Evolutionary conservation across 2,329 filamentous ascomycete genomes (phyloP).

Genomic region (Phaeosphaeriaceae sp.): DNA sequence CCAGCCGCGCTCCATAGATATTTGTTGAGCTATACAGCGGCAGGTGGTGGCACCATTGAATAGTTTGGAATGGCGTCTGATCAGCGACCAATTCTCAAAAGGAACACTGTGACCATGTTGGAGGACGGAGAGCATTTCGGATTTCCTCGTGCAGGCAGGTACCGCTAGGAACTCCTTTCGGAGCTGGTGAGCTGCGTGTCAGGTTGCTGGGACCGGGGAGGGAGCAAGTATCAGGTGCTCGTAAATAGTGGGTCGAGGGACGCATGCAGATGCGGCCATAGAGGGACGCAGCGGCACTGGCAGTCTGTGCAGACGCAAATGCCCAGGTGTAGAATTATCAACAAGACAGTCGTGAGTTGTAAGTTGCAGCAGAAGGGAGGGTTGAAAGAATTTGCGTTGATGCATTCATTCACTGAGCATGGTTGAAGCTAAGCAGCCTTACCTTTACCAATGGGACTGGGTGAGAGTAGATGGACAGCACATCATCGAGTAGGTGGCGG

Average conservation of each 20-base stretch:
- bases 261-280: conserved; percentile 7
- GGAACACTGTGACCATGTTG: neutral
- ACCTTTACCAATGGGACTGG: neutral
- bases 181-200: conserved; percentile 4
- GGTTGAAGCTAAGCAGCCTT: neutral
- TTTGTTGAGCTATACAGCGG: conserved; percentile 22
- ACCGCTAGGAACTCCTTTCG: conserved; percentile 7
- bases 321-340: neutral
- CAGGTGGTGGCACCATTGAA: conserved; percentile 24
- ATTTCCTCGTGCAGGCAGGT: conserved; percentile 3
- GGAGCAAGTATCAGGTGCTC: conserved; percentile 4
- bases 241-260: conserved; percentile 3
- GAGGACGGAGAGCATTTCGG: neutral
- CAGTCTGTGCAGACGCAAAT: too few species aligned
- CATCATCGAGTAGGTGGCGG: conserved; percentile 9
- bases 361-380: too few species aligned
- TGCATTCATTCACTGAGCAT: too few species aligned
- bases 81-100: neutral
- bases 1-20: conserved; percentile 32
- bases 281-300: neutral
- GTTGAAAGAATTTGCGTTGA: too few species aligned
- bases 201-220: conserved; percentile 5
- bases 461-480: conserved; percentile 2
- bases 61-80: conserved; percentile 18
- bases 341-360: neutral